Conservation (phyloP, 352 stramenopile species). For the Phytophthora sp. region DNA sequence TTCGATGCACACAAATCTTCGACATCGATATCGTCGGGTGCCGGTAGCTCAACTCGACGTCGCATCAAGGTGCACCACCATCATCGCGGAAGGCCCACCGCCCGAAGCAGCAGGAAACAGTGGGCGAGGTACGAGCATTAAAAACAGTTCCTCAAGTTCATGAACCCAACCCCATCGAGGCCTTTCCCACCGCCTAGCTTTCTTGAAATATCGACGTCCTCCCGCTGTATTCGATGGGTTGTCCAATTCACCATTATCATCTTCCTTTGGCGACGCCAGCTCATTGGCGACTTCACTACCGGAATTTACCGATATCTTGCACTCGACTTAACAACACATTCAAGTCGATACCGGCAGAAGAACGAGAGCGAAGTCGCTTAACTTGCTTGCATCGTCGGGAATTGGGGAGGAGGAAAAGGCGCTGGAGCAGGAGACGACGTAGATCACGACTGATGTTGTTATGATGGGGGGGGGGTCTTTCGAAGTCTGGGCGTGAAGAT, state of each 20-base stretch:
- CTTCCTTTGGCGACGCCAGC: not conserved
- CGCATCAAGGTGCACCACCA: not conserved
- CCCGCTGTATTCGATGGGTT: not conserved
- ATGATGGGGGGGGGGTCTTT: too few relatives aligned
- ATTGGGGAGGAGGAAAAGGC: too few relatives aligned
- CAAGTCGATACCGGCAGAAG: not conserved
- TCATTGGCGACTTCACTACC: not conserved
- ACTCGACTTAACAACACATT: not conserved
- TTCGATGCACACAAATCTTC: too few relatives aligned
- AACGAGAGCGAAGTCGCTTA: too few relatives aligned
- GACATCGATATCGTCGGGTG: slow-evolving; percentile 3
- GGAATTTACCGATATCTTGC: not conserved
- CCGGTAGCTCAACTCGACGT: slow-evolving; percentile 3
- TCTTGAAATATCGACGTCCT: not conserved
- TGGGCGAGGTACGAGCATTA: not conserved
- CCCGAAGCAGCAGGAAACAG: not conserved
- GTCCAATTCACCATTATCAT: not conserved
- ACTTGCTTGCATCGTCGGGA: too few relatives aligned
- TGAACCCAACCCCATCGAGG: not conserved
- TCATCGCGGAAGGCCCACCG: slow-evolving; percentile 13
- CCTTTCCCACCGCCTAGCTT: not conserved
- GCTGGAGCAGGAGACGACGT: too few relatives aligned
- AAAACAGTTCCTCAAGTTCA: slow-evolving; percentile 9
- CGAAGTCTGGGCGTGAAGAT: too few relatives aligned
- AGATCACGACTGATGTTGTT: not conserved